Base-by-base conservation (phyloP, 495 filamentous ascomycete species). In the Penicillium verhagenii region DNA sequence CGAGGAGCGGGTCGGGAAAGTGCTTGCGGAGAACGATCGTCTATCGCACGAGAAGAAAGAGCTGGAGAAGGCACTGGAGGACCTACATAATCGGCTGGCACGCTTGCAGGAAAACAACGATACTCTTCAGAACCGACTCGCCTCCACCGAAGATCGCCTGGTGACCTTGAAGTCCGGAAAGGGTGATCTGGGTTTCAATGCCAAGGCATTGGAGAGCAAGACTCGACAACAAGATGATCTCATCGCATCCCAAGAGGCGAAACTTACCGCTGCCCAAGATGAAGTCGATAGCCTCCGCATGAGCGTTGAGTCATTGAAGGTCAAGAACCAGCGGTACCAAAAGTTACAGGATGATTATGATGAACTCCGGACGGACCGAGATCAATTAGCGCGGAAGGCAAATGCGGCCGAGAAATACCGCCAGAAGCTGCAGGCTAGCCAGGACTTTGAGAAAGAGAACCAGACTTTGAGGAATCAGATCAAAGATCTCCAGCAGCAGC, bases 321-420 rank as follows among this genome's bases (percentile, higher is more conserved):
- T 71, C 50, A 75, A 78, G 56, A 74, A 72, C 13, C 70, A 76
- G 47, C 74, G 75, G 3, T 69, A 82, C 28, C 81, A 85, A 47
- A 81, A 80, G 47, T 72, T 87, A 14, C 79, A 84, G 37, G 82
- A 85, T 61, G 82, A 90, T 60, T 80, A 90, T 37, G 82, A 86
- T 53, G 82, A 89, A 53, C 79, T 93, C 33, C 86, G 85, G 53
- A 83, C 81, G 16, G 86, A 91, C 47, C 83, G 86, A 33, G 86
- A 87, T 50, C 83, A 91, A 54, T 79, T 93, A 7, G 75, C 81
- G n/a, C 87, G 88, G 68, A 90, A 90, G 65, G 87, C 90, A 23
- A 95, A 91, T 60, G 83, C 81, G 14, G 79, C 83, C 0, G 88
- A 91, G 52, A 87, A 89, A 53, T 86, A 87, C 59, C 83, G 85